Conservation (phyloP, 2,329 filamentous ascomycete species). For the Ceratocystis huliohia region DNA sequence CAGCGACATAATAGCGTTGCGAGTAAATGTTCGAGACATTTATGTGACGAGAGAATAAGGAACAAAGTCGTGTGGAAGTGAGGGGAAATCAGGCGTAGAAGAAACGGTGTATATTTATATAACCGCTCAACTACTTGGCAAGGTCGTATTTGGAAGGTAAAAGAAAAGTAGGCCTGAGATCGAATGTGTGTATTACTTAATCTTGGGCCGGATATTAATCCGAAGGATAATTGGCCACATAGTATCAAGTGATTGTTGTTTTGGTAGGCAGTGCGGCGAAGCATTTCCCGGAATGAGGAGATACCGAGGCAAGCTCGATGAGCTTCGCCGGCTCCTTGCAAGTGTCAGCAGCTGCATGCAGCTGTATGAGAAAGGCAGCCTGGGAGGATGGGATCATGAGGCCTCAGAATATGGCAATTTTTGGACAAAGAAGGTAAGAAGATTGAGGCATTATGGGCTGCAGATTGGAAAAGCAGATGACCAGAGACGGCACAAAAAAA, state of each 20-base stretch:
- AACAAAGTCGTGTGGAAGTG: background rate
- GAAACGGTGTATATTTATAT: background rate
- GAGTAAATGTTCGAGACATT: slow-evolving; percentile 6
- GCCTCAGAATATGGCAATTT: background rate
- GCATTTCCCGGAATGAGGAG: background rate
- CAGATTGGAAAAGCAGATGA: too few species aligned
- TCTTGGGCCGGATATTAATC: background rate
- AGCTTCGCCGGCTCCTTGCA: background rate
- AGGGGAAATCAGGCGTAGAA: background rate
- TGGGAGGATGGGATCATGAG: background rate
- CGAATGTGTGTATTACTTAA: background rate
- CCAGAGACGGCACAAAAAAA: too few species aligned
- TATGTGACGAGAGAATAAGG: background rate
- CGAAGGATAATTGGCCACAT: background rate
- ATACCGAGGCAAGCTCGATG: slow-evolving; percentile 3
- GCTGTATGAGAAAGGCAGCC: background rate
- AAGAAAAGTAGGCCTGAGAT: background rate
- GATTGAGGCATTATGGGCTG: too few species aligned
- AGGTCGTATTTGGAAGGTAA: slow-evolving; percentile 1
- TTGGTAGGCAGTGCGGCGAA: background rate
- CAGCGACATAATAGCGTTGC: slow-evolving; percentile 21
- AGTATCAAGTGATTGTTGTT: background rate
- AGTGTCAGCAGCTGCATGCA: background rate
- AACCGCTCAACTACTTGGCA: background rate
- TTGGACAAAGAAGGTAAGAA: background rate